phyloP scores from a whole-genome alignment of 2,329 filamentous ascomycete species.

The Pseudogymnoascus sp. region DNA sequence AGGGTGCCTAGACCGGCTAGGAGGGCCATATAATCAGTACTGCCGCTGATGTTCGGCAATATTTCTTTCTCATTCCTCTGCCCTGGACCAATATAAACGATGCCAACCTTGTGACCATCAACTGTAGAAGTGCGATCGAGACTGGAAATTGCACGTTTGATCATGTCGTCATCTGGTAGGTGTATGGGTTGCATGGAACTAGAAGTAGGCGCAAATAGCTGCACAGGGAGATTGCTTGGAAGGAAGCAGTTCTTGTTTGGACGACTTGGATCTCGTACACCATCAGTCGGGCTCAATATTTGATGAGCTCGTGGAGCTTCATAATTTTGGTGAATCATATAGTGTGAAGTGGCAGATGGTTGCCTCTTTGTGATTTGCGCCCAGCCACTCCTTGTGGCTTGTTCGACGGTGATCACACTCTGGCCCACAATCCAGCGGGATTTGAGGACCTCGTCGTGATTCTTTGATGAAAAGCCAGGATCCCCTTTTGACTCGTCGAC shows the following conservation, averaged over 20 bases:
- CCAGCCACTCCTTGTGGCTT: constrained; percentile 56
- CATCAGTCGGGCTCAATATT: constrained; percentile 38
- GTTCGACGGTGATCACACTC: constrained; percentile 66
- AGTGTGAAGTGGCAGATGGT: constrained; percentile 54
- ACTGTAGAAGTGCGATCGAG: constrained; percentile 87
- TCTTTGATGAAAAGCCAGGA: constrained; percentile 52
- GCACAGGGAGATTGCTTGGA: constrained; percentile 66
- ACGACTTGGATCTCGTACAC: constrained; percentile 41
- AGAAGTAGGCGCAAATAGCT: constrained; percentile 45
- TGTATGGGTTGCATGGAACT: constrained; percentile 60
- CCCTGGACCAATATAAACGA: constrained; percentile 84
- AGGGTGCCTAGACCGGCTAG: constrained; percentile 73
- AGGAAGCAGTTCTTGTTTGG: constrained; percentile 51
- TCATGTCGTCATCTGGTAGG: constrained; percentile 53
- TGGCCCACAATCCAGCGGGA: constrained; percentile 67
- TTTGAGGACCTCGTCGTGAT: constrained; percentile 57
- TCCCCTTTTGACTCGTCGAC: constrained; percentile 66
- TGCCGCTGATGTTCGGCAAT: constrained; percentile 76
- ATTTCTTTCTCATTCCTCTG: constrained; percentile 80
- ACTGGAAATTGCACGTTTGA: constrained; percentile 57
- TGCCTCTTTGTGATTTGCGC: constrained; percentile 64
- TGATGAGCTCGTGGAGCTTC: constrained; percentile 50
- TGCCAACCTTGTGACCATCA: constrained; percentile 90
- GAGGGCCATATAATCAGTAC: constrained; percentile 80
- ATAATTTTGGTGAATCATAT: constrained; percentile 48